phyloP scores from a whole-genome alignment of 352 stramenopile genomes.

The Pythium rhizo-oryzae region DNA sequence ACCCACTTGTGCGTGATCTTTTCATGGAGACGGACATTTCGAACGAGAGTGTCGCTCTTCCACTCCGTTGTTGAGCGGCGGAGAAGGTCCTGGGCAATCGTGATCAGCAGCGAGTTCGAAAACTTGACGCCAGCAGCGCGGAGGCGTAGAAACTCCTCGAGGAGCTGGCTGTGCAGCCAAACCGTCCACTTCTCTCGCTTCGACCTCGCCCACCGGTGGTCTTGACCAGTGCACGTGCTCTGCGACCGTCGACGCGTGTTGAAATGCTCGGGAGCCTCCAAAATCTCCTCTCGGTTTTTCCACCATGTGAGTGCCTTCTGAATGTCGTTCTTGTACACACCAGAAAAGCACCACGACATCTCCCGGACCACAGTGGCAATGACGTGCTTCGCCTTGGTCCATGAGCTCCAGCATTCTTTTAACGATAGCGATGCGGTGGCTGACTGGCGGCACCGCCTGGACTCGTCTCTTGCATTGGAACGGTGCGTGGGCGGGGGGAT shows the following conservation, averaged over 20 bases:
- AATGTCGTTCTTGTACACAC: not conserved
- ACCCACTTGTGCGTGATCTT: not conserved
- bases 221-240: not conserved
- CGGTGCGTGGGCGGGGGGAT: no score
- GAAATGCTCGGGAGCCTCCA: not conserved
- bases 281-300: not conserved
- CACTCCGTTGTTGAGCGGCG: not conserved
- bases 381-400: no score
- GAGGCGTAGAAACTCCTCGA: not conserved
- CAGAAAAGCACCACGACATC: not conserved
- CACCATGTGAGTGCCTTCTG: not conserved
- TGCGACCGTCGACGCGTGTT: not conserved
- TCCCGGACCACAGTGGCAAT: not conserved
- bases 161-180: not conserved
- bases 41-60: not conserved
- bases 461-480: no score
- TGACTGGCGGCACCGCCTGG: no score
- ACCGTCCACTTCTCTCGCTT: not conserved
- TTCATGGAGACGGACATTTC: not conserved
- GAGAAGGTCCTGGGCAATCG: not conserved
- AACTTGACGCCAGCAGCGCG: not conserved
- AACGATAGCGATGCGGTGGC: no score
- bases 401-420: no score
- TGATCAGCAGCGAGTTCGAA: not conserved
- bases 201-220: not conserved